Conservation (phyloP, 148 eudicot species). For the Vaccinium vitisidaea region DNA sequence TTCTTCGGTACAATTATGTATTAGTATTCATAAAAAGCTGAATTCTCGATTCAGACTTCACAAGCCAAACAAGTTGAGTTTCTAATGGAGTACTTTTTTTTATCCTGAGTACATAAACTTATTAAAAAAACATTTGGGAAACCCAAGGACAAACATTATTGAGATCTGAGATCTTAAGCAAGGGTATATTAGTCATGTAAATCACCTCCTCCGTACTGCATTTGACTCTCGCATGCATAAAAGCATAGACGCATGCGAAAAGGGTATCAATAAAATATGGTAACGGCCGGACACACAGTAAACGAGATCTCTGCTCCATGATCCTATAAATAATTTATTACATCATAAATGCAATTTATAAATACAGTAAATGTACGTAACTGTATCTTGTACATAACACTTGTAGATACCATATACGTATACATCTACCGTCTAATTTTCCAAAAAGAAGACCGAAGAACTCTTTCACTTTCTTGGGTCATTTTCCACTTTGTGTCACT, state of each 20-base stretch:
- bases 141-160: constrained; percentile 9
- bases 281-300: background rate
- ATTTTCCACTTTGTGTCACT: background rate
- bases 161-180: constrained; percentile 7
- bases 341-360: constrained; percentile 3
- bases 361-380: background rate
- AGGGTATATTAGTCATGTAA: constrained; percentile 4
- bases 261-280: background rate
- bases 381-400: background rate
- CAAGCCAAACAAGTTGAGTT: too few relatives aligned
- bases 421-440: background rate
- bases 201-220: too few relatives aligned
- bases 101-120: too few relatives aligned
- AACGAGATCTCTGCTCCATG: constrained; percentile 4
- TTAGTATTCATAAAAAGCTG: too few relatives aligned
- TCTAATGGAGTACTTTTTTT: too few relatives aligned
- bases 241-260: background rate
- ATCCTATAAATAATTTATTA: constrained; percentile 1
- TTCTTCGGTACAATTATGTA: too few relatives aligned
- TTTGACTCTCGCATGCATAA: background rate
- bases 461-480: constrained; percentile 18
- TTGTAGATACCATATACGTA: background rate
- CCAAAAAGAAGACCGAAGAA: background rate
- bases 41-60: too few relatives aligned
- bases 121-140: too few relatives aligned